Conservation (phyloP, 352 stramenopile species). For the Phytophthora pistaciae region DNA sequence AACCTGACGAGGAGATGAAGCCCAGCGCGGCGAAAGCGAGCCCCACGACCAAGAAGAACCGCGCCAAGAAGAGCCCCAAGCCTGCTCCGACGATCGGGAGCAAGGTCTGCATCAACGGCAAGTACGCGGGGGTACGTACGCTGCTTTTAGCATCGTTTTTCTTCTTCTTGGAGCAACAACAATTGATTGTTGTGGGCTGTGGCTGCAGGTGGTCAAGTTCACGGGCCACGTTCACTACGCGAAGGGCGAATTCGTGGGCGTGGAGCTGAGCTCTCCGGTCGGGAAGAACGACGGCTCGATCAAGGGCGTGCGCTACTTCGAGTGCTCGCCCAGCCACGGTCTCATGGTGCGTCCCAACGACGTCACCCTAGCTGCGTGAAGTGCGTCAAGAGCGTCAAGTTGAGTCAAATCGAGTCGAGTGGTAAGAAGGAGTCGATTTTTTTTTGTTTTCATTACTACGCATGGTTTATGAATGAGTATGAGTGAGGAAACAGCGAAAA, state of each 20-base stretch:
- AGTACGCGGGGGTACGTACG: conserved; percentile 45
- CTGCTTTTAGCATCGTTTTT: background rate
- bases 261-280: conserved; percentile 60
- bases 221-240: conserved; percentile 72
- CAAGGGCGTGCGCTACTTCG: conserved; percentile 77
- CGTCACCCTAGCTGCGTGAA: conserved; percentile 32
- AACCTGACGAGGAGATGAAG: background rate
- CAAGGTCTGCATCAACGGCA: conserved; percentile 51
- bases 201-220: conserved; percentile 64
- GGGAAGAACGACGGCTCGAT: conserved; percentile 83
- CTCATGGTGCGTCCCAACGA: conserved; percentile 78
- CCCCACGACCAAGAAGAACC: background rate
- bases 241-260: conserved; percentile 75
- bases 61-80: background rate
- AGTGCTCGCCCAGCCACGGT: conserved; percentile 57
- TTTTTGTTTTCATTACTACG: conserved; percentile 9
- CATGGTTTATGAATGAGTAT: conserved; percentile 17
- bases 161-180: too few species aligned
- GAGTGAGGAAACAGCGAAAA: conserved; percentile 2
- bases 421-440: background rate
- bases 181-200: background rate
- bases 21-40: background rate
- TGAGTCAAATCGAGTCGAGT: background rate
- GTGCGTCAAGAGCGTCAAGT: background rate
- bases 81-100: conserved; percentile 26